Evolutionary conservation across 208 protist species (phyloP), one percentile per base, ranked within the genome.

Genomic region (Leishmania gerbilli): DNA sequence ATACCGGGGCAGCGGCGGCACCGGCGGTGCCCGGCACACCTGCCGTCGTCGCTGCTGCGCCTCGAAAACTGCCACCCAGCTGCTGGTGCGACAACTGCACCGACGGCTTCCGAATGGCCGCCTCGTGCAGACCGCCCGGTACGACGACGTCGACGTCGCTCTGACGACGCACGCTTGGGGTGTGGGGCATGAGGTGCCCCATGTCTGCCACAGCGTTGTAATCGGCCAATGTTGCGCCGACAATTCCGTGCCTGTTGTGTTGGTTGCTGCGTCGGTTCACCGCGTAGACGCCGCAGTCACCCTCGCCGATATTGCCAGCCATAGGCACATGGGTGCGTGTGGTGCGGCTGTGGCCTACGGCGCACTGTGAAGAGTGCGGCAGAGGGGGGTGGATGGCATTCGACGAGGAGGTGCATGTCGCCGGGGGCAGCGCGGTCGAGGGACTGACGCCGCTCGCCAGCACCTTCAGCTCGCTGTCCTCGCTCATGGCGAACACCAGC

Each of bases 381-480:
- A 69, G 40, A 9, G 75, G 58, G n/a, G 75, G 21, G 13, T 40
- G 75, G 17, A 45, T 67, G 55, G 24, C 75, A 31, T 31, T 77
- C 6, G 74, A 49, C 24, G 58, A 60, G 45, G 53, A 60, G 40
- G 17, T 37, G 49, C 45, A 31, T 45, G 24, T 21, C 47, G 40
- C 60, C 37, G 49, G 47, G 47, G 40, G 45, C 69, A 74, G 27
- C 64, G 62, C 34, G 51, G 77, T 15, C 45, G 71, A 51, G 9
- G 76, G 68, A 4, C 67, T 76, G 27, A 67, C 78, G 45, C 69
- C 72, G 74, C 81, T 79, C 37, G 86, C 86, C 34, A 89, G 74
- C 49, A 82, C 79, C 72, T 89, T 85, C 67, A 89, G 74, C 62
- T 89, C 86, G 62, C 55, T 86, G 79, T 89, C 86, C 76, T 89